Evolutionary conservation across 306 rosid genomes (phyloP).

Genomic region (Leucaena leucocephala): DNA sequence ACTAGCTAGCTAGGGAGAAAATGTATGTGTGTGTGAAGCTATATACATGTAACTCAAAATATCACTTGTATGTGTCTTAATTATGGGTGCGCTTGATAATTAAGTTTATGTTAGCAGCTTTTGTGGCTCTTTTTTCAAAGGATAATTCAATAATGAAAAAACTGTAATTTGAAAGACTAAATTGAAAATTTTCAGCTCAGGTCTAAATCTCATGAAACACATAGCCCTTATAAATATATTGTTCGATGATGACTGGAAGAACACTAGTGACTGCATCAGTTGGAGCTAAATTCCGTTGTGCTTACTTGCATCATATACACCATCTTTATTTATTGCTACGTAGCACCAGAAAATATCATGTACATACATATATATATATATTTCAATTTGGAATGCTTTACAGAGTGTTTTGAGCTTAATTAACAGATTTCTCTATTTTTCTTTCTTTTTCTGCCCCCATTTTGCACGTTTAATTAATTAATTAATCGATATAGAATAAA

Average conservation of each 20-base stretch:
- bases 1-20: neutral
- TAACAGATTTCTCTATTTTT: neutral
- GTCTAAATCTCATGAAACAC: neutral
- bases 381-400: neutral
- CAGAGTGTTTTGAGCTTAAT: conserved; percentile 21
- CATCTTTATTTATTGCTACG: neutral
- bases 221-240: neutral
- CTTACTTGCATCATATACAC: neutral
- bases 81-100: neutral
- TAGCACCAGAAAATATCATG: neutral
- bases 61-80: neutral
- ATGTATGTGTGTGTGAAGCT: neutral
- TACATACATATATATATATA: neutral
- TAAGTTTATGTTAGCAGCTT: neutral
- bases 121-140: neutral
- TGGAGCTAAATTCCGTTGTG: conserved; percentile 26
- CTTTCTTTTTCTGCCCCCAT: neutral
- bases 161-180: too few relatives aligned
- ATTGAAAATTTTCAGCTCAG: too few relatives aligned
- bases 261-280: conserved; percentile 22
- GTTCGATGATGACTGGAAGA: conserved; percentile 29
- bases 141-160: neutral
- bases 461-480: conserved; percentile 19
- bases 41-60: neutral
- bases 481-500: neutral